A percentile compares a stretch with the other conserved stretches of the same genome.
Evolutionary conservation across 2,329 filamentous ascomycete species (phyloP).

Genomic region (Penicillium palitans): DNA sequence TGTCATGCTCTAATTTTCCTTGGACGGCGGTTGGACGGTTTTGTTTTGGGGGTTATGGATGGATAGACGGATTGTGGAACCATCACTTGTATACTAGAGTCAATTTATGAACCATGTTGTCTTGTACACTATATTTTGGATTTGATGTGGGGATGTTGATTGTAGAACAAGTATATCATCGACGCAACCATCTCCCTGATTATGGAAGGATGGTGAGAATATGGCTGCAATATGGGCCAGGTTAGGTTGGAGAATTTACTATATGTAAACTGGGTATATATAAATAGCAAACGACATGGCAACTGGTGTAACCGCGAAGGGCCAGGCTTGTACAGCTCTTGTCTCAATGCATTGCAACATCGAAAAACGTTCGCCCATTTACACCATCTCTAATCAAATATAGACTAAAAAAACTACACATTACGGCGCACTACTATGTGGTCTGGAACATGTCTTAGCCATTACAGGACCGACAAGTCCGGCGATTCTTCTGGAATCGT

Average conservation of each 20-base stretch:
- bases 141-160: not conserved
- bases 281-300: not conserved
- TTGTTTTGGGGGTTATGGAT: constrained; percentile 5
- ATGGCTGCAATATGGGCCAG: not conserved
- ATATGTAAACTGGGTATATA: not conserved
- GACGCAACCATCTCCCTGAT: not conserved
- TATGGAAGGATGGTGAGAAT: not conserved
- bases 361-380: not conserved
- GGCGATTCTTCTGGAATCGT: constrained; percentile 20
- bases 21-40: not conserved
- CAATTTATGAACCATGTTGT: constrained; percentile 20
- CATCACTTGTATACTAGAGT: constrained; percentile 28
- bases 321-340: not conserved
- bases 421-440: not conserved
- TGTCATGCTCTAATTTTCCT: not conserved
- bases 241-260: too few relatives aligned
- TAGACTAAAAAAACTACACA: not conserved
- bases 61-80: constrained; percentile 9
- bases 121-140: not conserved
- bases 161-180: not conserved
- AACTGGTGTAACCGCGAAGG: not conserved
- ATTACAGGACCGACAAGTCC: constrained; percentile 17
- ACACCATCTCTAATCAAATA: not conserved
- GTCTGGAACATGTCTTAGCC: constrained; percentile 5
- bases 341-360: not conserved